Evolutionary conservation across 768 basidiomycete genomes (phyloP).

Genomic region (Amanita muscaria): DNA sequence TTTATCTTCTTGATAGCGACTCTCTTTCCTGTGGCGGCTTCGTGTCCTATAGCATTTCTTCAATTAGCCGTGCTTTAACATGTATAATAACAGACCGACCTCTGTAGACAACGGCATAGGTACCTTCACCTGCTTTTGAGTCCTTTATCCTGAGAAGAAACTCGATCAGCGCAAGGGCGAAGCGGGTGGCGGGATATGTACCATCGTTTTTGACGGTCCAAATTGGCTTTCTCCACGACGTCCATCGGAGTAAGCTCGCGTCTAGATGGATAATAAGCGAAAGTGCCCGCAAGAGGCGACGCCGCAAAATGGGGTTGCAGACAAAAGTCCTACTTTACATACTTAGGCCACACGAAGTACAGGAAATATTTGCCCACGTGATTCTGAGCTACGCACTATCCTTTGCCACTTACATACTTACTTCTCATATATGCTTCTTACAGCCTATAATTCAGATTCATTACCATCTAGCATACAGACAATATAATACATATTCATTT

Average conservation of each 20-base stretch:
- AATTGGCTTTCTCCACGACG: slow-evolving; percentile 72
- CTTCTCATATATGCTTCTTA: too few relatives aligned
- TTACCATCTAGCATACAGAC: too few relatives aligned
- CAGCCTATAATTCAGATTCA: too few relatives aligned
- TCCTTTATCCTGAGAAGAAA: slow-evolving; percentile 56
- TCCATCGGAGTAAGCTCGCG: slow-evolving; percentile 45
- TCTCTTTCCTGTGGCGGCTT: slow-evolving; percentile 66
- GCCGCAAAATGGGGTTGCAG: not conserved
- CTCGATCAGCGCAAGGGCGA: not conserved
- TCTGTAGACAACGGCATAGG: slow-evolving; percentile 93
- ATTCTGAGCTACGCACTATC: too few relatives aligned
- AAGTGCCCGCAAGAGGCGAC: too few relatives aligned
- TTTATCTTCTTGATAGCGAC: slow-evolving; percentile 99
- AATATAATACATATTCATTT: too few relatives aligned
- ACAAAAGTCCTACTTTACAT: too few relatives aligned
- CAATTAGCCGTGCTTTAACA: not conserved
- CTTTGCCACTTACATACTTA: too few relatives aligned
- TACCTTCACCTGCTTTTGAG: slow-evolving; percentile 82
- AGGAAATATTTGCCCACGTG: too few relatives aligned
- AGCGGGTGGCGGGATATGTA: slow-evolving; percentile 17
- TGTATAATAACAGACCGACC: slow-evolving; percentile 38
- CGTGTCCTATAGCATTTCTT: slow-evolving; percentile 44
- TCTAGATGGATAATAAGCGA: too few relatives aligned
- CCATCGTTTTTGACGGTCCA: slow-evolving; percentile 66
- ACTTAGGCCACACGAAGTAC: too few relatives aligned